A percentile compares a stretch with the other conserved stretches of the same genome.
Evolutionary conservation across 352 stramenopile genomes (phyloP).

Genomic region (Phytophthora quininea): DNA sequence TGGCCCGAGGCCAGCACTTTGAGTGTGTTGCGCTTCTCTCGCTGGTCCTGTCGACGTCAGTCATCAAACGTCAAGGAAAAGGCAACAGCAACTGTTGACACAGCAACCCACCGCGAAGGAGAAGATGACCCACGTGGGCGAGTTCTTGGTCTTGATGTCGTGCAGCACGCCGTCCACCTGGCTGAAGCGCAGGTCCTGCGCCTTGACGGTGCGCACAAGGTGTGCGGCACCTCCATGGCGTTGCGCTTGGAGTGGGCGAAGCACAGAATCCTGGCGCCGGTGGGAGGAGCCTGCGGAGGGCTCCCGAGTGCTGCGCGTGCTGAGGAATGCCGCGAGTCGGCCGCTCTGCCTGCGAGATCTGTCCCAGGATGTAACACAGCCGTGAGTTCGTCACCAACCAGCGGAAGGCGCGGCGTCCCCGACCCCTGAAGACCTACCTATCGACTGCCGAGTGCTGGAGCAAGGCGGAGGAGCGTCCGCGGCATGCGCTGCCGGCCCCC

Average conservation of each 20-base stretch:
- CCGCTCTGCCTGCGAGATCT: conserved; percentile 1
- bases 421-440: neutral
- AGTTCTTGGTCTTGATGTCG: conserved; percentile 66
- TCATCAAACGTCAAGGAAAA: neutral
- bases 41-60: conserved; percentile 54
- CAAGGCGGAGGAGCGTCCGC: conserved; percentile 23
- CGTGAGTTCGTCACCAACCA: neutral
- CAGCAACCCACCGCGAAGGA: conserved; percentile 65
- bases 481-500: conserved; percentile 35
- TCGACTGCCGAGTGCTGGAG: conserved; percentile 5
- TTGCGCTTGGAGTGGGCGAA: conserved; percentile 44
- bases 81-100: neutral
- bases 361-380: conserved; percentile 4
- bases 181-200: conserved; percentile 78
- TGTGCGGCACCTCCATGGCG: conserved; percentile 71
- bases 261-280: conserved; percentile 43
- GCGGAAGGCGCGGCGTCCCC: neutral
- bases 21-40: conserved; percentile 83
- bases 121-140: conserved; percentile 77
- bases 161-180: conserved; percentile 77
- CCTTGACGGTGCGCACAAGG: conserved; percentile 84
- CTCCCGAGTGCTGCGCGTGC: conserved; percentile 6
- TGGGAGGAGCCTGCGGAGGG: conserved; percentile 16
- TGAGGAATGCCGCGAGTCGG: neutral
- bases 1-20: conserved; percentile 72